Evolutionary conservation across 1,139 yeast genomes (phyloP), one percentile per base, ranked within the genome.

Genomic region (Scheffersomyces parashehatae): DNA sequence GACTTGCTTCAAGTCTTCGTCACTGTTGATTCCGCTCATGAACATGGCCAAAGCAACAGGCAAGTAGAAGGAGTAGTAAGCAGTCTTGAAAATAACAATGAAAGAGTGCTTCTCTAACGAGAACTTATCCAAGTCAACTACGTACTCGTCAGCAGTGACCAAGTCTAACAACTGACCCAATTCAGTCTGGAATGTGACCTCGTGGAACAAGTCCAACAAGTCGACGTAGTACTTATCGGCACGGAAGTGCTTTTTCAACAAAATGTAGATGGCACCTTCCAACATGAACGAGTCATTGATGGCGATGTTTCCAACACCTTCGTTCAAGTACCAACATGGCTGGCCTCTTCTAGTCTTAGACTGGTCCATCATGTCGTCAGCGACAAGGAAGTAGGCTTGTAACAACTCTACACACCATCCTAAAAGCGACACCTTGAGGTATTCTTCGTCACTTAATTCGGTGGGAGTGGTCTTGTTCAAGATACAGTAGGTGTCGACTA

Each of bases 321-420:
- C 85, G 42, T 73, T 79, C 60, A 74, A 84, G 73, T 91, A 95
- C 99, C 99, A 95, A 72, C 99, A 95, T 55, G 97, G 93, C 68
- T 93, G 98, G 44, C 97, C 98, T 65, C 99, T 85, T 77, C 99
- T 88, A 38, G 99, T 95, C 67, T 89, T 87, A 32, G 97, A 88
- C 55, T 83, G 83, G 68, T 95, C 99, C 99, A 95, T 95, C 81
- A 95, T 95, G 67, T 95, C 99, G 66, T 95, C 99, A 31, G 98
- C 96, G 42, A 95, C 98, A 57, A 95, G 78, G 75, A 95, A 95
- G 67, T 89, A 93, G 2, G 97, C 99, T 70, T 95, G 99, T 57
- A 93, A 77, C 56, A 93, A 77, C 70, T 95, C 99, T 56, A 95
- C 83, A 55, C 91, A 79, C 99, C 99, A 95, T 15, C 99, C 99